Evolutionary conservation across 208 protist genomes (phyloP), one percentile per base, ranked within the genome.

Genomic region (Acanthamoeba quina): DNA sequence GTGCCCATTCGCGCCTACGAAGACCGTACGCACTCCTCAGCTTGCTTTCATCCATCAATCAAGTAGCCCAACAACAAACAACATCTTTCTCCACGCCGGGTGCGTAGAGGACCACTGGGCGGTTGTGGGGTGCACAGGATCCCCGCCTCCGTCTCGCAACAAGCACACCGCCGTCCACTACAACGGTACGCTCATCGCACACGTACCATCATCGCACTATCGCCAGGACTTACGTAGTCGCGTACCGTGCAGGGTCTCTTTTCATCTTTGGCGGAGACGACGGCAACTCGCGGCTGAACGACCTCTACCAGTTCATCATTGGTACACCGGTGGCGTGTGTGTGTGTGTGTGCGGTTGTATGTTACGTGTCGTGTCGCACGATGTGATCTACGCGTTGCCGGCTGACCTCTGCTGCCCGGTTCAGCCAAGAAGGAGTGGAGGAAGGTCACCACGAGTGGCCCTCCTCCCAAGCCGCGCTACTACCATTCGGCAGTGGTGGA

Each of bases 181-280:
- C 34, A 74, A 74, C n/a, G 66, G 62, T 70, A 26, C 29, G 24
- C 29, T 11, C 62, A 11, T 10, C 62, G 5, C 62, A 31, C 29
- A 70, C 44, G 5, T 7, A 47, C 44, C n/a, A n/a, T n/a, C 44
- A 9, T 47, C 34, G 34, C 34, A 37, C 34, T 7, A 47, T 47
- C 44, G 5, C 44, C 44, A 13, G 44, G 44, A 47, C 44, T 47
- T 6, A 47, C 44, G 2, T 41, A 2, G 44, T 7, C 37, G 37
- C 37, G 37, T 41, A 41, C 37, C 34, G 1, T 37, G 29, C 9
- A 70, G 62, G 34, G n/a, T 29, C n/a, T 6, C 5, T 95, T 26
- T 95, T 49, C 34, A 21, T 95, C 26, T 95, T 93, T 95, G 94
- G 94, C 44, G 94, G 94, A 2, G 88, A 68, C 60, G 83, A 74